phyloP scores from a whole-genome alignment of 1,284 basidiomycete species.

The Vanrija sp. region DNA sequence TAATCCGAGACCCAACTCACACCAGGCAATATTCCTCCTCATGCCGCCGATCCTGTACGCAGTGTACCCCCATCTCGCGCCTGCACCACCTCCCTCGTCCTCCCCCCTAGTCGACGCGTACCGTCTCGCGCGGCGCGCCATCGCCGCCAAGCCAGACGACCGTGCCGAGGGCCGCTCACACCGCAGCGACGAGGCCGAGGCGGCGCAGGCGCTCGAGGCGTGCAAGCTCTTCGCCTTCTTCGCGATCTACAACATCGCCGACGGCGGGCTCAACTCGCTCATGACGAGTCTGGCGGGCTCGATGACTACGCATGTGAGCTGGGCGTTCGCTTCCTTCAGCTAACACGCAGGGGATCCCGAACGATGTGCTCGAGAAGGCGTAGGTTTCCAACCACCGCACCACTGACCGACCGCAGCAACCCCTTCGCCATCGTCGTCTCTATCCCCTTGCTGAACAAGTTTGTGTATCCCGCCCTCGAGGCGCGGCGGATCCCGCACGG shows the following conservation, averaged over 20 bases:
- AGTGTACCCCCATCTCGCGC: slow-evolving; percentile 11
- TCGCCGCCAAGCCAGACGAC: background rate
- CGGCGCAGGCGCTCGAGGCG: background rate
- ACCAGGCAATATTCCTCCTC: slow-evolving; percentile 18
- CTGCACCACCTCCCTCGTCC: slow-evolving; percentile 9
- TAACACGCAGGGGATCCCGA: slow-evolving; percentile 24
- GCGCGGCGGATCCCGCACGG: slow-evolving; percentile 15
- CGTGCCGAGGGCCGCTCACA: background rate
- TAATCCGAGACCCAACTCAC: background rate
- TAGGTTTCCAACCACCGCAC: slow-evolving; percentile 1
- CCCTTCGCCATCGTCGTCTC: slow-evolving; percentile 24
- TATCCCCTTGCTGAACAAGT: slow-evolving; percentile 21
- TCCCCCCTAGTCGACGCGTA: slow-evolving; percentile 12
- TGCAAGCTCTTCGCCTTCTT: slow-evolving; percentile 22
- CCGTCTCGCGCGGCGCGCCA: background rate
- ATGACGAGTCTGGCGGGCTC: slow-evolving; percentile 23
- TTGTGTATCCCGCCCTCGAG: slow-evolving; percentile 12
- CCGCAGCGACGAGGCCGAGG: background rate
- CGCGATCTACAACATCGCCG: slow-evolving; percentile 21
- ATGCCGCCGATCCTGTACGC: slow-evolving; percentile 20
- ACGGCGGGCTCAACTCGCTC: slow-evolving; percentile 21
- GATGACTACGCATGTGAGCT: slow-evolving; percentile 28
- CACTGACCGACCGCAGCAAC: slow-evolving; percentile 16
- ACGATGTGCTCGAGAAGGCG: slow-evolving; percentile 27
- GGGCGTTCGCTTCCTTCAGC: too few species aligned